Evolutionary conservation across 805 yeast genomes (phyloP), one percentile per base, ranked within the genome.

Genomic region (Debaryomyces prosopidis): DNA sequence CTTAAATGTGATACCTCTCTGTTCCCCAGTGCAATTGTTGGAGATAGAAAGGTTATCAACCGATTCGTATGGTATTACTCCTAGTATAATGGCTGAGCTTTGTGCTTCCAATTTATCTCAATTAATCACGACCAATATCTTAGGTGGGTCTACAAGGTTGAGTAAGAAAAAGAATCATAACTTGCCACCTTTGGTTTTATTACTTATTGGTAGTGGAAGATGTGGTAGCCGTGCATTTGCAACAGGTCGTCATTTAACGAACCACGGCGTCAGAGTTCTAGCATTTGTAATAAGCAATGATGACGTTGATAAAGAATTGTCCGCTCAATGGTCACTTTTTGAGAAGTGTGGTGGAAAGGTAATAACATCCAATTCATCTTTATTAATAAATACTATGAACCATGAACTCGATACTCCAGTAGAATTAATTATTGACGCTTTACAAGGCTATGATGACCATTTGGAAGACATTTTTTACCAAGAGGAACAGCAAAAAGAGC

Each of bases 361-460:
- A 8, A 52, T 71, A 5, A 43, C 53, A 12, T n/a, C 79, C 66
- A 34, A 60, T 54, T 49, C 71, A 53, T 15, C 56, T 65, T 50
- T 58, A 48, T 39, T 76, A 59, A 36, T 67, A 72, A 58, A 70
- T 59, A 45, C 63, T 39, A 18, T 63, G 65, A 31, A 62, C 71
- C 52, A 69, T 60, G 76, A 77, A 45, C 66, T 82, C 33, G 87
- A 84, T 37, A 77, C 88, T 2, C 94, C 96, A 0, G 81, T 87
- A 12, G 96, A 89, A 59, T 70, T 90, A 48, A 77, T 89, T 8
- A 58, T 90, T 15, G 97, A 90, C 62, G 94, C 90, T 1, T 71
- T 90, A 53, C 96, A 87, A 59, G 97, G 96, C 0, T 85, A 80
- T 52, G 94, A 88, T 54, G 78, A 81, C 18, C 85, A 79, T 44